Conservation (phyloP, 768 basidiomycete genomes). For the Tremella mesenterica region DNA sequence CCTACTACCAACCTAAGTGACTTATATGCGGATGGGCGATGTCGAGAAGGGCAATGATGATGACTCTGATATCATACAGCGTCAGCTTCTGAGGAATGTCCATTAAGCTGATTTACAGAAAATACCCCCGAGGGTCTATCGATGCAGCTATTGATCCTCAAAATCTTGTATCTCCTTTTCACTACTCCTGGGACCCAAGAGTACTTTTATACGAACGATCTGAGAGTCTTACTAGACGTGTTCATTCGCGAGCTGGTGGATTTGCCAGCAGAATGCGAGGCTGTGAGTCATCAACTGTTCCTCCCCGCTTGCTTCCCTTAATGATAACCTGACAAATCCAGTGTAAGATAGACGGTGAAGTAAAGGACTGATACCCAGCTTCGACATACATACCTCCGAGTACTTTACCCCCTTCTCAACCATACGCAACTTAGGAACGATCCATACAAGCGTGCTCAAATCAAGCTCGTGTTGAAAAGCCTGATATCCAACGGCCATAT, state of each 20-base stretch:
- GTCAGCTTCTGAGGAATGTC: not conserved
- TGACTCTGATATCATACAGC: no score
- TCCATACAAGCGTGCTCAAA: conserved; percentile 87
- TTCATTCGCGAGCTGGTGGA: conserved; percentile 90
- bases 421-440: conserved; percentile 78
- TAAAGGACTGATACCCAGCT: conserved; percentile 49
- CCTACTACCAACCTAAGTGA: not conserved
- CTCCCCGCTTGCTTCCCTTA: no score
- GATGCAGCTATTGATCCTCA: conserved; percentile 88
- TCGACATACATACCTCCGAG: conserved; percentile 92
- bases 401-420: conserved; percentile 86
- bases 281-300: no score
- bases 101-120: conserved; percentile 48
- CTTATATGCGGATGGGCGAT: not conserved
- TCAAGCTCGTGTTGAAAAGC: conserved; percentile 70
- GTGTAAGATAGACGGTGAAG: not conserved
- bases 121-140: conserved; percentile 82
- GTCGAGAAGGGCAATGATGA: not conserved
- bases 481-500: conserved; percentile 65
- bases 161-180: conserved; percentile 88
- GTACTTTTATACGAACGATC: conserved; percentile 96
- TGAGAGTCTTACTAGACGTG: conserved; percentile 91
- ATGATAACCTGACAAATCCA: no score
- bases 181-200: conserved; percentile 86
- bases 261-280: conserved; percentile 86